Percentiles rank a stretch among this genome's conserved stretches.
These are phyloP conservation scores for Chernovozyma aurita DNA, from an alignment of 1,139 yeast species.

Conservation along the genomic window DNA sequence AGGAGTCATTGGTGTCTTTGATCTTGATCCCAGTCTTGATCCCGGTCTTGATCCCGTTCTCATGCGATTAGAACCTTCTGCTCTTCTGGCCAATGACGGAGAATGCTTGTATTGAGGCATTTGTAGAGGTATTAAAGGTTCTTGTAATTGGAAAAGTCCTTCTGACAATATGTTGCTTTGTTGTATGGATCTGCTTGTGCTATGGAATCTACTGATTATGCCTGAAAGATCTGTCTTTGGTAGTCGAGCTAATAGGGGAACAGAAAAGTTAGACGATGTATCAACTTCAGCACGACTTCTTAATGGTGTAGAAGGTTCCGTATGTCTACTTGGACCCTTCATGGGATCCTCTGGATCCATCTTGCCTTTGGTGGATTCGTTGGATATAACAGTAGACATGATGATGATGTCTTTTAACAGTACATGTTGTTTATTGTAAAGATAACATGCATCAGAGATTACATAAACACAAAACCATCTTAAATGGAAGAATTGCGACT, in stretches of 20 bases:
- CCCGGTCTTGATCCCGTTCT: slow-evolving; percentile 2
- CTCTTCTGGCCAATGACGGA: too few relatives aligned
- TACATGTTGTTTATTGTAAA: too few relatives aligned
- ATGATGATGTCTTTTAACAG: too few relatives aligned
- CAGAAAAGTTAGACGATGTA: slow-evolving; percentile 1
- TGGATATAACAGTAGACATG: too few relatives aligned
- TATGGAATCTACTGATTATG: not conserved
- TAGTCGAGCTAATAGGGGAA: slow-evolving; percentile 3
- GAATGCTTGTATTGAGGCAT: too few relatives aligned
- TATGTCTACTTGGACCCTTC: slow-evolving; percentile 8
- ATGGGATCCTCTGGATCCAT: slow-evolving; percentile 4
- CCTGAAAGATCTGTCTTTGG: slow-evolving; percentile 6
- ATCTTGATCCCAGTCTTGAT: slow-evolving; percentile 8
- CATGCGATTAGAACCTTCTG: too few relatives aligned
- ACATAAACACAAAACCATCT: too few relatives aligned
- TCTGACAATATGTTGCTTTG: not conserved
- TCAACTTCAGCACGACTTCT: slow-evolving; percentile 9
- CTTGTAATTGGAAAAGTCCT: not conserved
- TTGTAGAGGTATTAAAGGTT: too few relatives aligned
- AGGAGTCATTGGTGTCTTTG: slow-evolving; percentile 4
- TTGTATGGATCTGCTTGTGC: not conserved
- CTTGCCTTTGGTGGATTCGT: too few relatives aligned
- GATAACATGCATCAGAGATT: too few relatives aligned
- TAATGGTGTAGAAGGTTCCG: slow-evolving; percentile 31
- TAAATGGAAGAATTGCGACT: too few relatives aligned